A percentile compares a stretch with the other conserved stretches of the same genome.
Evolutionary conservation across 2,329 filamentous ascomycete species (phyloP).

Genomic region (Paracoccidioides lutzii): DNA sequence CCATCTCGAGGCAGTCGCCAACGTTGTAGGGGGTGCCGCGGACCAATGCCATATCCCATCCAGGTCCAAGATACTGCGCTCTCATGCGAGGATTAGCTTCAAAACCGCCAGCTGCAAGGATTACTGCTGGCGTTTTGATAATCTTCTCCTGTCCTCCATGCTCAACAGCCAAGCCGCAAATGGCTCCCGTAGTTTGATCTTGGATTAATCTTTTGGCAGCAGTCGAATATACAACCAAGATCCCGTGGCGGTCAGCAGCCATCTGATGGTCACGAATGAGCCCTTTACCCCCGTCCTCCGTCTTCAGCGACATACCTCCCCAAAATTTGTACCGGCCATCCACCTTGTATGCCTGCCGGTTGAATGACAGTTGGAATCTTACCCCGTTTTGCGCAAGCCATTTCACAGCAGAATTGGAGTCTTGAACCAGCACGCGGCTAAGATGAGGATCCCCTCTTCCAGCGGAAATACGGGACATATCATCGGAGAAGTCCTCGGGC

Average conservation of each 20-base stretch:
- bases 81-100: conserved; percentile 48
- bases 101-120: conserved; percentile 46
- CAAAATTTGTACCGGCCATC: conserved; percentile 50
- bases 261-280: conserved; percentile 39
- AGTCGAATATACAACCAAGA: conserved; percentile 37
- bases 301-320: conserved; percentile 51
- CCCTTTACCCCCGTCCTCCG: conserved; percentile 47
- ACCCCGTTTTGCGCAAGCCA: conserved; percentile 46
- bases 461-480: conserved; percentile 45
- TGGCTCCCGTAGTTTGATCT: conserved; percentile 10
- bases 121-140: conserved; percentile 15
- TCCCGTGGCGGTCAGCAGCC: conserved; percentile 32
- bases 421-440: conserved; percentile 37
- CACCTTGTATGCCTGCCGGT: conserved; percentile 54
- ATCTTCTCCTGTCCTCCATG: conserved; percentile 5
- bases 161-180: conserved; percentile 15
- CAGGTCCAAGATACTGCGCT: conserved; percentile 42
- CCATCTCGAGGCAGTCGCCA: conserved; percentile 44
- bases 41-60: conserved; percentile 51
- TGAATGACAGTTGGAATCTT: conserved; percentile 48
- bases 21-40: conserved; percentile 54
- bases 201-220: conserved; percentile 23
- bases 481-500: conserved; percentile 39
- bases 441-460: conserved; percentile 42
- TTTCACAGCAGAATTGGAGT: conserved; percentile 39